A percentile compares a stretch with the other conserved stretches of the same genome.
These are phyloP conservation scores for Rhexocercosporidium sp. DNA, from an alignment of 2,329 filamentous ascomycete genomes.

Conservation along the genomic window DNA sequence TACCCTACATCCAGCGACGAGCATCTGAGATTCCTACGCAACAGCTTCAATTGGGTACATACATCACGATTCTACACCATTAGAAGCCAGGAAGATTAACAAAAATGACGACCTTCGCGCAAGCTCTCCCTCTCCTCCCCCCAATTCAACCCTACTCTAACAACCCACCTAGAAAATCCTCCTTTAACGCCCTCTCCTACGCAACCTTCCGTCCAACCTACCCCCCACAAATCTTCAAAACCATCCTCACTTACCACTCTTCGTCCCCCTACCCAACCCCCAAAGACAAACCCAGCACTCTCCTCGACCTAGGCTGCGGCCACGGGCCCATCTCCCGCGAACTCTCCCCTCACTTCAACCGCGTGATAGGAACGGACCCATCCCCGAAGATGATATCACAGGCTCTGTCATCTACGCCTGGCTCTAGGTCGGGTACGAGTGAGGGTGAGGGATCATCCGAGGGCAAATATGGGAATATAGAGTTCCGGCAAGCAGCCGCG, in stretches of 20 bases:
- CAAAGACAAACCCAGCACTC: conserved; percentile 43
- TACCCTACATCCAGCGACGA: not conserved
- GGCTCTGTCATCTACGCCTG: conserved; percentile 48
- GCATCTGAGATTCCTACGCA: not conserved
- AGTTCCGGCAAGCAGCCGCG: conserved; percentile 55
- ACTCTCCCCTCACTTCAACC: conserved; percentile 57
- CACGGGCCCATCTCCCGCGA: conserved; percentile 62
- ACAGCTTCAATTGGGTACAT: no score
- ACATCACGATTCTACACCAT: not conserved
- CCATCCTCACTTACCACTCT: conserved; percentile 61
- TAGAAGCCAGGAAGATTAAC: no score
- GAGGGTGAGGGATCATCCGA: not conserved
- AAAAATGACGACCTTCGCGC: conserved; percentile 57
- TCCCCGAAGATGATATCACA: conserved; percentile 62
- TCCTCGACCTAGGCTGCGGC: conserved; percentile 67
- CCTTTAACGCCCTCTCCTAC: conserved; percentile 62
- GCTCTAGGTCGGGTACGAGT: not conserved
- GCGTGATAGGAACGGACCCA: conserved; percentile 60
- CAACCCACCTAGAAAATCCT: conserved; percentile 51
- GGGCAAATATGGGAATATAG: conserved; percentile 48
- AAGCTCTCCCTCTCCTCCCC: conserved; percentile 34
- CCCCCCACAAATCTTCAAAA: conserved; percentile 58
- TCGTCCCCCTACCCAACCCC: conserved; percentile 57
- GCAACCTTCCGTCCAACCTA: conserved; percentile 65
- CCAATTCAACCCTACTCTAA: conserved; percentile 16